Evolutionary conservation across 495 filamentous ascomycete genomes (phyloP).

Genomic region (Talaromyces thailandensis): DNA sequence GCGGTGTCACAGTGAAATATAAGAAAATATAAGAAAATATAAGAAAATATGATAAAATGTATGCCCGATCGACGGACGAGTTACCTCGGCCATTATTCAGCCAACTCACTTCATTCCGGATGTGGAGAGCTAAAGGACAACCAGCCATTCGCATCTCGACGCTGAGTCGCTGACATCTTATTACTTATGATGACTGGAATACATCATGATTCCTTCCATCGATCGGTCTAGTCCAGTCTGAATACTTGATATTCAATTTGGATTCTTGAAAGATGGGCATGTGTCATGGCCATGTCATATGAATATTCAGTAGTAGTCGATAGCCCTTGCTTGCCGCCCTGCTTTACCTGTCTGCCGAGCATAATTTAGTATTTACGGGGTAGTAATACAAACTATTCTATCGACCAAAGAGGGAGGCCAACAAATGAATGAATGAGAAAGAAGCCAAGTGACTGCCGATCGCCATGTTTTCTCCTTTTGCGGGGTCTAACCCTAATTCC

Average conservation of each 20-base stretch:
- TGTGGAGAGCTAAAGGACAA: too few species aligned
- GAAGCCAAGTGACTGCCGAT: background rate
- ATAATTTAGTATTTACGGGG: too few species aligned
- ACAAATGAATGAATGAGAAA: too few species aligned
- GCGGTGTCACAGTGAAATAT: background rate
- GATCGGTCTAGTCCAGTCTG: background rate
- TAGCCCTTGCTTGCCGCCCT: background rate
- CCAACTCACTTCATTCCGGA: too few species aligned
- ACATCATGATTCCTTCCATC: background rate
- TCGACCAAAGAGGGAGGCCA: too few species aligned
- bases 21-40: too few species aligned
- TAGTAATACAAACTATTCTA: too few species aligned
- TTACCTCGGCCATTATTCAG: too few species aligned
- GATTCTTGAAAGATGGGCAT: background rate
- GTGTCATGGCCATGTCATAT: background rate
- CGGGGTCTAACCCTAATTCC: background rate
- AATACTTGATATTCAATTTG: background rate
- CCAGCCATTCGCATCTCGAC: background rate
- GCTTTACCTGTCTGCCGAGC: too few species aligned
- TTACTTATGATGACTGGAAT: background rate
- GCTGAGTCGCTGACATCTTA: too few species aligned
- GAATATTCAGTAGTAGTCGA: background rate
- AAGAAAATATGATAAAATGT: too few species aligned
- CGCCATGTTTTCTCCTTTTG: background rate
- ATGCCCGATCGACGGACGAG: too few species aligned